Evolutionary conservation across 257 asterid genomes (phyloP), one percentile per base, ranked within the genome.

Genomic region (Mitragyna speciosa): DNA sequence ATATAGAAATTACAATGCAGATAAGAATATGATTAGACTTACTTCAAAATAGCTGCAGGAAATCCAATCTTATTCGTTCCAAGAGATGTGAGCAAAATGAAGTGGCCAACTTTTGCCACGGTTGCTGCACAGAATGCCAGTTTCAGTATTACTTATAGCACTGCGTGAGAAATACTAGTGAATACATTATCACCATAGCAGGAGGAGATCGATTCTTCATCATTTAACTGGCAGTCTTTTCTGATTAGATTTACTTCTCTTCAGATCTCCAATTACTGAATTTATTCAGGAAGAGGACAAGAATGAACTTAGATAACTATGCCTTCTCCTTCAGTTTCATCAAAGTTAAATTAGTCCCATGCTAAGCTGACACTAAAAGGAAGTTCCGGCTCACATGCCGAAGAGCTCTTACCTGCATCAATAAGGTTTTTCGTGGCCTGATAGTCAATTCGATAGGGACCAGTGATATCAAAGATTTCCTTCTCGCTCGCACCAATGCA

Each of bases 401-500:
- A 81, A 22, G 24, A 67, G 76, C 52, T 47, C 70, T 80, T 80
- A 92, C 98, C 98, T 82, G 98, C 97, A 88, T 93, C 94, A 81
- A 95, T 89, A 84, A 95, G 90, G 89, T 92, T 89, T 75, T 91
- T 93, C 65, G 99, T 90, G 72, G 99, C 99, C 82, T 76, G 89
- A 83, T 85, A 95, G 82, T 95, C 99, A 28, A 95, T 95, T 79
- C 99, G 82, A 83, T 89, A 95, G 9, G 99, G 99, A 24, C 99
- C 99, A 16, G 91, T 92, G 63, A 93, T 68, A 86, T 95, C 99
- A 58, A 89, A 83, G 64, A 90, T 73, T 86, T 95, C 99, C 92
- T 95, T 93, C 90, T 95, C 99, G 79, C 99, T 92, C 70, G 99
- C 99, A 59, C 99, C 99, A 76, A 95, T 93, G 87, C 97, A 95